Evolutionary conservation across 2,329 filamentous ascomycete genomes (phyloP).

Genomic region (Biscogniauxia marginata): DNA sequence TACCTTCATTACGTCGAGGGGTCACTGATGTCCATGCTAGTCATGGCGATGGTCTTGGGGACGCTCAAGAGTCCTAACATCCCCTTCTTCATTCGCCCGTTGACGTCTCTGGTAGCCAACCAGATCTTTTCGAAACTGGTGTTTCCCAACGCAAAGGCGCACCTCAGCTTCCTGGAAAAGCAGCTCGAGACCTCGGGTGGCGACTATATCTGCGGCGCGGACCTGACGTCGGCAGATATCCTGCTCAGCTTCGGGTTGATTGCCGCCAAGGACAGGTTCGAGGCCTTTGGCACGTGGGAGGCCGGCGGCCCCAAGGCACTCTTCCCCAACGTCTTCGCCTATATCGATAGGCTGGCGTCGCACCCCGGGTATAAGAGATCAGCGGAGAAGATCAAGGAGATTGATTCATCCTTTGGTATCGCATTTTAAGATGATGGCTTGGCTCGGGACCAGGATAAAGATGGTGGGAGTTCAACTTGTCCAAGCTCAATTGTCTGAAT

Average conservation of each 20-base stretch:
- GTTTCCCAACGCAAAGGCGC: conserved; percentile 46
- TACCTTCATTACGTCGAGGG: conserved; percentile 85
- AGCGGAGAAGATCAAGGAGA: conserved; percentile 47
- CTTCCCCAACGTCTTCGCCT: conserved; percentile 47
- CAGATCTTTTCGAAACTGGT: conserved; percentile 42
- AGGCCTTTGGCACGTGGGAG: conserved; percentile 42
- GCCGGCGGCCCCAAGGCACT: conserved; percentile 37
- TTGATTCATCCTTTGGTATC: conserved; percentile 42
- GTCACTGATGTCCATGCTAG: conserved; percentile 54
- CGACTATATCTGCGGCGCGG: conserved; percentile 49
- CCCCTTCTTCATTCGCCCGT: conserved; percentile 54
- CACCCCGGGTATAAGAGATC: conserved; percentile 49
- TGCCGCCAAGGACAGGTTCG: conserved; percentile 39
- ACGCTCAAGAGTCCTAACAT: conserved; percentile 43
- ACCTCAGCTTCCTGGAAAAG: conserved; percentile 50
- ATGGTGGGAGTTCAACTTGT: no score
- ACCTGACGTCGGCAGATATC: conserved; percentile 53
- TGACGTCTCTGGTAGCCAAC: conserved; percentile 47
- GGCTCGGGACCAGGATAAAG: no score
- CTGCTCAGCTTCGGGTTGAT: conserved; percentile 54
- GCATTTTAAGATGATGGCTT: conserved; percentile 20
- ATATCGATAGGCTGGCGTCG: conserved; percentile 44
- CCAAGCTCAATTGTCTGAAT: no score
- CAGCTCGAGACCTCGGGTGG: conserved; percentile 45
- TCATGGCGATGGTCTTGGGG: conserved; percentile 25